These are phyloP conservation scores for Cryomyces antarcticus DNA, from an alignment of 495 filamentous ascomycete genomes.

Conservation along the genomic window DNA sequence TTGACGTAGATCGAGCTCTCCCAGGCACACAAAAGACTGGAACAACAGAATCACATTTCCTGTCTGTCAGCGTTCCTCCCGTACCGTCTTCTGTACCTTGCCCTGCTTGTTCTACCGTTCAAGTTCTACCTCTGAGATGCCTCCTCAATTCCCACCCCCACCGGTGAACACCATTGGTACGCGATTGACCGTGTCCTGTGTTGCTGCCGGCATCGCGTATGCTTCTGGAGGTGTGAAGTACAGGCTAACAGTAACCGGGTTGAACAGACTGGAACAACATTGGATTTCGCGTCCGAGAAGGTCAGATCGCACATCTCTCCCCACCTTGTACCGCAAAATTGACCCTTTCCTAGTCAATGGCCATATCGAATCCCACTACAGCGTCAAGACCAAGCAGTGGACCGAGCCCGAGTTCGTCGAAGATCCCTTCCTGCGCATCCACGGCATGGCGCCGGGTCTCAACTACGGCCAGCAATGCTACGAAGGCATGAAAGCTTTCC, in stretches of 20 bases:
- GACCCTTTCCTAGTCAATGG: constrained; percentile 20
- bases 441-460: constrained; percentile 25
- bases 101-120: not conserved
- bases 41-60: no score
- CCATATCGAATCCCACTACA: constrained; percentile 24
- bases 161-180: constrained; percentile 57
- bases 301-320: constrained; percentile 16
- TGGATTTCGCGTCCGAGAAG: constrained; percentile 79
- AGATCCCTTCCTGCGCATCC: constrained; percentile 22
- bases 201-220: no score
- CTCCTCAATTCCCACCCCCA: constrained; percentile 47
- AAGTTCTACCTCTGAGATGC: not conserved
- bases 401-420: constrained; percentile 20
- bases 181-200: constrained; percentile 1
- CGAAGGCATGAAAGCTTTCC: constrained; percentile 22
- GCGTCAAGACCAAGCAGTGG: constrained; percentile 19
- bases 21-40: no score
- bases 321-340: not conserved
- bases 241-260: constrained; percentile 3
- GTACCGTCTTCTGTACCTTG: no score
- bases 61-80: no score
- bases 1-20: no score
- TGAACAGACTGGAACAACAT: constrained; percentile 63
- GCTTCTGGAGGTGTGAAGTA: no score
- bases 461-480: constrained; percentile 26